Evolutionary conservation across 306 rosid genomes (phyloP), one percentile per base, ranked within the genome.

Genomic region (Gastrolobium bilobum): DNA sequence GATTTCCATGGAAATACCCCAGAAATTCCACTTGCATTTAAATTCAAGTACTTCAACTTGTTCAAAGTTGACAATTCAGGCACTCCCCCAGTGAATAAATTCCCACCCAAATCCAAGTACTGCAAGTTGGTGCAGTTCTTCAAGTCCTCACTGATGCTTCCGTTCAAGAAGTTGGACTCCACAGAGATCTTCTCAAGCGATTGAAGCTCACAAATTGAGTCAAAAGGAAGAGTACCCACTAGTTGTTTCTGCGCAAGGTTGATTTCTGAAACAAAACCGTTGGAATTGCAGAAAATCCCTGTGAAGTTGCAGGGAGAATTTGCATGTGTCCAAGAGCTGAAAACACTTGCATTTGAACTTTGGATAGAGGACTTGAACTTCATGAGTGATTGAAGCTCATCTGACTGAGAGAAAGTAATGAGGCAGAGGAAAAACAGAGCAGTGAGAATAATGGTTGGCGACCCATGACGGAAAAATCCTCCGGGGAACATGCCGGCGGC

Each of bases 1-100:
- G 98, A 92, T 71, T 84, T 89, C 98, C 98, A 94, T 31, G 98
- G 98, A 83, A 94, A 94, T 1, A 11, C 6, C 5, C 97, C 98
- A 34, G 97, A 92, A 79, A 92, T 70, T 31, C 90, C 89, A 44
- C 86, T 91, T 4, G 38, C 68, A 51, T 89, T 94, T 34, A 94
- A 69, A 53, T 40, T 90, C 91, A 94, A 78, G 75, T 63, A 80
- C 44, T 79, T 61, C 40, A 94, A 74, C 54, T 74, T 79, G 58
- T 43, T 39, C 58, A 94, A 62, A 73, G 83, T 40, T 37, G 96
- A 88, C 87, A 94, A 88, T 33, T 88, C 96, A 33, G 98, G 97
- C 0, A 92, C 85, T 72, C 47, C 11, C 0, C 97, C 97, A 0
- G 78, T 68, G 61, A 94, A 94, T 0, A n/a, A 85, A 78, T 92